Evolutionary conservation across 306 rosid genomes (phyloP), one percentile per base, ranked within the genome.

Genomic region (Trifolium subterraneum): DNA sequence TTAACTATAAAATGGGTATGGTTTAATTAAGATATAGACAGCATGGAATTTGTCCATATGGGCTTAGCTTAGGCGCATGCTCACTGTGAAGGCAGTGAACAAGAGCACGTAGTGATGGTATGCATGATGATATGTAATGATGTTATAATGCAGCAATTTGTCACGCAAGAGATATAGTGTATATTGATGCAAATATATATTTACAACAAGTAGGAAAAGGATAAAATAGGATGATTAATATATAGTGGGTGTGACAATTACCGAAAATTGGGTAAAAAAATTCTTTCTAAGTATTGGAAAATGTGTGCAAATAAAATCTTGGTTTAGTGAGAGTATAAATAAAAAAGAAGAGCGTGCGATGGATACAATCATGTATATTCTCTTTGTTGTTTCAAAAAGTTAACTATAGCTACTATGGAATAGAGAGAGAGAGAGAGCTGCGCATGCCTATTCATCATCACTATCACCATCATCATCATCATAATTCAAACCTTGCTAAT

Each of bases 341-440:
- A 72, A 70, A 70, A 33, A 72, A 65, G 58, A 56, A 54, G 74
- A 70, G 97, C 98, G 97, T 93, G 98, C 97, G 68, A 71, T 69
- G 64, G 79, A 72, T 77, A 82, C 23, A 79, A 93, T 93, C 85
- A 93, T 93, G 18, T 70, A 71, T 88, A 90, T 93, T 90, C 93
- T 86, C 84, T 87, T 86, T 82, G 90, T 80, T 83, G 90, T 81
- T 44, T 44, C 50, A 44, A 44, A 44, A 44, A 44, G 16, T 2
- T 8, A 36, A 2, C 39, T 7, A 36, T 33, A 33, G 8, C 38
- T 35, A 44, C 50, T 44, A 44, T 42, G n/a, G 1, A 7, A 36
- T 36, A 10, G 2, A 7, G 1, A 41, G 5, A 12, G 4, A 41
- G 15, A 42, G 50, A 44, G 50, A 54, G 5, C 29, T 54, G 0